phyloP scores from a whole-genome alignment of 108 stramenopile genomes.

The Stephanodiscus triporus region DNA sequence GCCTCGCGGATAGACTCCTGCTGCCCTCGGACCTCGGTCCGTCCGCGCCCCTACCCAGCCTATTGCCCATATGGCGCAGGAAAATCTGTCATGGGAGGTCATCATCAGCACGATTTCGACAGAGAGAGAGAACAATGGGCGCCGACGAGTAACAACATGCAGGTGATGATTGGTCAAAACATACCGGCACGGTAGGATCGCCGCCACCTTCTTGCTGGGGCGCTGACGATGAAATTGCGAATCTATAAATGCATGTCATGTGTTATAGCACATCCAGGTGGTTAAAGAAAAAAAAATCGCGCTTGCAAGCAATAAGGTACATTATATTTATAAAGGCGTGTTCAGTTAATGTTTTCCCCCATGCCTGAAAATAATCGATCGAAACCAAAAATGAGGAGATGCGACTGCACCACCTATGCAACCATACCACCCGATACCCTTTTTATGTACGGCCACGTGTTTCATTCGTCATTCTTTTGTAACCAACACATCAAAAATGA shows the following conservation, averaged over 20 bases:
- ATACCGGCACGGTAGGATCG: background rate
- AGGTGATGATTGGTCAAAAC: conserved; percentile 6
- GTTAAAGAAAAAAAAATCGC: background rate
- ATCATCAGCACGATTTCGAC: conserved; percentile 4
- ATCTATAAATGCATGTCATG: background rate
- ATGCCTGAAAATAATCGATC: too few species aligned
- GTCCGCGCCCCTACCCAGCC: conserved; percentile 11
- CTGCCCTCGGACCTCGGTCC: background rate
- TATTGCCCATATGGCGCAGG: conserved; percentile 29
- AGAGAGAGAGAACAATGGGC: conserved; percentile 31
- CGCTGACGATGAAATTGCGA: background rate
- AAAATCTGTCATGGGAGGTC: conserved; percentile 6
- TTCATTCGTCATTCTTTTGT: too few species aligned
- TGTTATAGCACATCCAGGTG: background rate
- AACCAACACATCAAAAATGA: background rate
- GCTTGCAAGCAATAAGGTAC: background rate
- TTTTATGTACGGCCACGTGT: too few species aligned
- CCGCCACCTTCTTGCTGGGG: too few species aligned
- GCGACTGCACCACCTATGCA: too few species aligned
- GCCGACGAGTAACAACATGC: background rate
- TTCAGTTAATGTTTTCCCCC: too few species aligned
- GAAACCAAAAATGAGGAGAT: too few species aligned
- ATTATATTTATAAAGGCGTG: too few species aligned
- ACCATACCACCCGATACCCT: too few species aligned
- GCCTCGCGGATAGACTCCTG: background rate